Percentiles rank a stretch among this genome's conserved stretches.
phyloP scores from a whole-genome alignment of 805 yeast genomes.

The Kodamaea nitidulidarum region DNA sequence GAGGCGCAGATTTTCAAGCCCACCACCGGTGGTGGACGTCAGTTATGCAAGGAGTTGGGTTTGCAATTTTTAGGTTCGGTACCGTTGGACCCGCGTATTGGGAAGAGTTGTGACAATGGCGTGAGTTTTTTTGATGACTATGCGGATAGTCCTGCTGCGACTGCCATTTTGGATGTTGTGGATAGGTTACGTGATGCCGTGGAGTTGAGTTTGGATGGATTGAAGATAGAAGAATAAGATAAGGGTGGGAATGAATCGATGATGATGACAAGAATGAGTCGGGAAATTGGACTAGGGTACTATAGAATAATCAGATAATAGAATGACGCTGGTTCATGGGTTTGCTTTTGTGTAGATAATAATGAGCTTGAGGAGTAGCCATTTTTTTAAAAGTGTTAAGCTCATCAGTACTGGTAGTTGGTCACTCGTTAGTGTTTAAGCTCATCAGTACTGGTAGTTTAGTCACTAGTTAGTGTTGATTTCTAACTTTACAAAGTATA shows the following conservation, averaged over 20 bases:
- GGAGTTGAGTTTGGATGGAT: constrained; percentile 9
- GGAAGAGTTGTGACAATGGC: constrained; percentile 83
- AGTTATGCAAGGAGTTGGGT: constrained; percentile 71
- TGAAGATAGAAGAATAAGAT: constrained; percentile 2
- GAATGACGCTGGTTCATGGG: no score
- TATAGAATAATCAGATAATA: no score
- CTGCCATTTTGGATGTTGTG: constrained; percentile 80
- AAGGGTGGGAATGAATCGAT: background rate
- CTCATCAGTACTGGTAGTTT: no score
- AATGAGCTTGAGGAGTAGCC: no score
- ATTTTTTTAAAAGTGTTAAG: no score
- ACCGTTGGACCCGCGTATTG: constrained; percentile 94
- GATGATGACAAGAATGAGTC: no score
- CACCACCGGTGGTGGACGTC: constrained; percentile 95
- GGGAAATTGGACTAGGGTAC: no score
- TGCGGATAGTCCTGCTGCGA: constrained; percentile 91
- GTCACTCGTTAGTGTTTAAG: no score
- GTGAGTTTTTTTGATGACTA: constrained; percentile 74
- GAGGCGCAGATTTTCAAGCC: constrained; percentile 88
- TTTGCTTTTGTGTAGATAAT: no score
- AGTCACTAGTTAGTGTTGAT: no score
- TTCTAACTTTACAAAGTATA: no score
- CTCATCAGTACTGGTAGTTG: no score
- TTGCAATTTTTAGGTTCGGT: constrained; percentile 86
- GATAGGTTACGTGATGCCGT: constrained; percentile 42